Evolutionary conservation across 805 yeast species (phyloP).

Genomic region (Lachancea sp.): DNA sequence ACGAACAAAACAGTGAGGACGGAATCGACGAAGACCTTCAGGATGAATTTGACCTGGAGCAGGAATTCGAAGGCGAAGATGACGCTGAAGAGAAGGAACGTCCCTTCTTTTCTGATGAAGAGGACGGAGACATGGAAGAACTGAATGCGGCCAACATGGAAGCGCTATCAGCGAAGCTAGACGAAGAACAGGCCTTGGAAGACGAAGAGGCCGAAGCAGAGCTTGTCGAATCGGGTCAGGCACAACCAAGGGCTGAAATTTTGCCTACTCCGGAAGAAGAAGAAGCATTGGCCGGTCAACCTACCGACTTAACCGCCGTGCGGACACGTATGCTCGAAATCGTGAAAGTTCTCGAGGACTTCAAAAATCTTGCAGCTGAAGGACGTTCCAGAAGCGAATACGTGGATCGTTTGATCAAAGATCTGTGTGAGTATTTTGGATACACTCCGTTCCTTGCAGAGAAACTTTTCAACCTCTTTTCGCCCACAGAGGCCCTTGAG

Average conservation of each 20-base stretch:
- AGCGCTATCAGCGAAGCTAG: conserved; percentile 61
- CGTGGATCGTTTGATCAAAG: conserved; percentile 67
- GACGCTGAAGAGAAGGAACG: conserved; percentile 34
- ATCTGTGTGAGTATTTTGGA: conserved; percentile 90
- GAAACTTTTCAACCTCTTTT: conserved; percentile 81
- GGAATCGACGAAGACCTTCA: conserved; percentile 26
- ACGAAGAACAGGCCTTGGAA: conserved; percentile 50
- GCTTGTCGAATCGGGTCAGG: conserved; percentile 48
- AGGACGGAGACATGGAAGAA: conserved; percentile 58
- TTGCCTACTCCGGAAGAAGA: conserved; percentile 69
- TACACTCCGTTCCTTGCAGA: conserved; percentile 89
- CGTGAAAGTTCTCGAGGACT: conserved; percentile 88
- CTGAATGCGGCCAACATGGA: conserved; percentile 81
- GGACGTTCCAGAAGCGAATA: conserved; percentile 85
- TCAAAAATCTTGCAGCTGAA: conserved; percentile 72
- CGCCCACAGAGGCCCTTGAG: conserved; percentile 95
- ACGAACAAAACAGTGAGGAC: conserved; percentile 23
- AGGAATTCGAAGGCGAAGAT: conserved; percentile 42
- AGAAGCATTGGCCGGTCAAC: conserved; percentile 44
- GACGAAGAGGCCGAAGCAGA: conserved; percentile 59
- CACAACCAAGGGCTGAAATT: conserved; percentile 69
- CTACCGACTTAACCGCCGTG: conserved; percentile 71
- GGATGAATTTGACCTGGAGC: conserved; percentile 56
- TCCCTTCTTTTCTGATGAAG: conserved; percentile 81
- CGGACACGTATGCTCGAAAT: conserved; percentile 95